Base-by-base conservation (phyloP, 192 early-diverging fungal species). In the Coemansia sp. region DNA sequence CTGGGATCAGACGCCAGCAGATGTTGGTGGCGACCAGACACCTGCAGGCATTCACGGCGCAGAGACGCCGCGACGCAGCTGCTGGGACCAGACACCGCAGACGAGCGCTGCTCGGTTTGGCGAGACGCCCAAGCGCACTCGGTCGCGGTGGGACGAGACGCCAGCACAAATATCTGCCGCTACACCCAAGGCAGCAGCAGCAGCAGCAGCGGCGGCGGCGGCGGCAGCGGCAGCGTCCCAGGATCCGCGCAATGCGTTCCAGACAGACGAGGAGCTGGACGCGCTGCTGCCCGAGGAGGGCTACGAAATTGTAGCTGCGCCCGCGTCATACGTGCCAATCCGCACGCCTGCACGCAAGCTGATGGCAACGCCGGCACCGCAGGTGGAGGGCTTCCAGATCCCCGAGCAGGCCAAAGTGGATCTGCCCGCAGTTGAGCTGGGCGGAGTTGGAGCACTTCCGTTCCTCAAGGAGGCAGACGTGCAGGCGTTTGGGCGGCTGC, bases 381-480 rank as follows among this genome's bases (percentile, higher is more conserved):
- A 72, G 2, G 69, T 82, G 35, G 66, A 60, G 20, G 83, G 79
- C 0, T 93, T 91, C 9, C 95, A 93, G 61, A 86, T 92, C 69
- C 91, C 91, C 85, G 89, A 90, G 50, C 92, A 92, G 58, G 71
- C 78, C 13, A 79, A 79, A 35, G 79, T 81, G 26, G 96, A 91
- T 48, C 62, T 94, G 20, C 87, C 90, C 5, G 59, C 82, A 0
- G 23, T 26, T 26, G 94, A 97, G 54, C 88, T 98, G 31, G 91
- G 94, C 12, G 96, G 93, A 16, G 83, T 94, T 16, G 88, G 86
- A 0, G 81, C 85, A 20, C 76, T 99, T 15, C 89, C 94, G 7
- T 94, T 92, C 62, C 92, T 99, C 78, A 96, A 94, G 74, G 88
- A 88, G 31, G 97, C 96, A 54, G 97, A 99, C 76, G 90, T 94